Base-by-base conservation (phyloP, 352 stramenopile genomes). In the Pythium dissimile region DNA sequence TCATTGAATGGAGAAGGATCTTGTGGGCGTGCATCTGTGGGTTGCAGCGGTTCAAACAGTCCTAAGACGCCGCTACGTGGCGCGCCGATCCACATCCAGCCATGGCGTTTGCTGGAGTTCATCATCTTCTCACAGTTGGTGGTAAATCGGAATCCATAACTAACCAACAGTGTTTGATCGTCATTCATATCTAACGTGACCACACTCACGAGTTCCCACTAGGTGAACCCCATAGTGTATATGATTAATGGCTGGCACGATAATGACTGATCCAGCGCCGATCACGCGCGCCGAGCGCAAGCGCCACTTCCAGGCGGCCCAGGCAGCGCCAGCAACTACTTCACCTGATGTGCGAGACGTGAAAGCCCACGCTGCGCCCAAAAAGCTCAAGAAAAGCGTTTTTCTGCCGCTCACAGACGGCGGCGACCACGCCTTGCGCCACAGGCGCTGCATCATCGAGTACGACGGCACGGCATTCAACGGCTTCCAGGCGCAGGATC, bases 401-500 rank as follows among this genome's bases (percentile, higher is more conserved):
- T 86, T 80, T 59, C 64, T 89, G 43, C 69, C 62, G 38, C 64
- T 80, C 18, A 45, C 60, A 3, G 41, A 57, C 20, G 57, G 54
- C 24, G 46, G n/a, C n/a, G n/a, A n/a, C n/a, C n/a, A 39, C 4
- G 34, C n/a, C 13, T 24, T 12, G 8, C 26, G 43, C 21, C 62
- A 62, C 6, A 70, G 72, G 6, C 69, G 64, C 31, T 84, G 76
- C 30, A 60, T 86, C 10, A 41, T 90, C 24, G 69, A 76, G 46
- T 96, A 96, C 61, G 86, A 96, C 53, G 88, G 88, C 47, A 75
- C 73, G 10, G 27, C 62, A 23, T 96, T 91, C 68, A 72, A 73
- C 43, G 88, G 85, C 16, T 95, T 85, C 55, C 88, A 96, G 67
- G 72, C 87, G 34, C 85, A 96, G 59, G 77, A 86, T n/a, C 53